phyloP scores from a whole-genome alignment of 2,329 filamentous ascomycete genomes.

The Penicillium concentricum region DNA sequence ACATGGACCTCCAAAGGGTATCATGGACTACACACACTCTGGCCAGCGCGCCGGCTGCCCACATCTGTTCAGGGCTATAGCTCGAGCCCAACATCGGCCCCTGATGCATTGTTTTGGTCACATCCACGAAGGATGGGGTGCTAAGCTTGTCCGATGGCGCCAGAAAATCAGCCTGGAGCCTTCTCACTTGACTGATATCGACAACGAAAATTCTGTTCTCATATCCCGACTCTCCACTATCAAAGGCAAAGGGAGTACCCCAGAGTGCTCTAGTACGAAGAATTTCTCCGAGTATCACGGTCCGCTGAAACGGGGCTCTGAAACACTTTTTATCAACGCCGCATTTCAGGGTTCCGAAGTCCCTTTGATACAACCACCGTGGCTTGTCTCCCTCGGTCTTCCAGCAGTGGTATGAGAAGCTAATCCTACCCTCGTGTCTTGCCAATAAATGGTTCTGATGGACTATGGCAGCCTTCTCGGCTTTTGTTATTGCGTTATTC shows the following conservation, averaged over 20 bases:
- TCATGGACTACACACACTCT: slow-evolving; percentile 47
- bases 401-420: slow-evolving; percentile 5
- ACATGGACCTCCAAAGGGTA: slow-evolving; percentile 55
- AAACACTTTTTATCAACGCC: slow-evolving; percentile 63
- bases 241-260: neutral
- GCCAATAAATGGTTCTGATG: neutral
- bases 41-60: slow-evolving; percentile 33
- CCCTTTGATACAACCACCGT: slow-evolving; percentile 48
- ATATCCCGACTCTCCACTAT: slow-evolving; percentile 28
- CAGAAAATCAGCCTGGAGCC: slow-evolving; percentile 28
- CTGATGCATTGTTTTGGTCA: slow-evolving; percentile 44
- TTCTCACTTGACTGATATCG: slow-evolving; percentile 50
- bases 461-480: neutral
- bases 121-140: slow-evolving; percentile 58
- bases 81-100: slow-evolving; percentile 23
- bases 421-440: neutral
- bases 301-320: slow-evolving; percentile 38
- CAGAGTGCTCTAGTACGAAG: slow-evolving; percentile 40
- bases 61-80: slow-evolving; percentile 31
- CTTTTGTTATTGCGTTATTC: no score
- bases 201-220: slow-evolving; percentile 41
- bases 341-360: slow-evolving; percentile 48
- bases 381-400: slow-evolving; percentile 54
- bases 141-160: slow-evolving; percentile 54
- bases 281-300: slow-evolving; percentile 35